Percentiles rank a stretch among this genome's conserved stretches.
These are phyloP conservation scores for Phytophthora vignae DNA, from an alignment of 352 stramenopile genomes.

Conservation along the genomic window DNA sequence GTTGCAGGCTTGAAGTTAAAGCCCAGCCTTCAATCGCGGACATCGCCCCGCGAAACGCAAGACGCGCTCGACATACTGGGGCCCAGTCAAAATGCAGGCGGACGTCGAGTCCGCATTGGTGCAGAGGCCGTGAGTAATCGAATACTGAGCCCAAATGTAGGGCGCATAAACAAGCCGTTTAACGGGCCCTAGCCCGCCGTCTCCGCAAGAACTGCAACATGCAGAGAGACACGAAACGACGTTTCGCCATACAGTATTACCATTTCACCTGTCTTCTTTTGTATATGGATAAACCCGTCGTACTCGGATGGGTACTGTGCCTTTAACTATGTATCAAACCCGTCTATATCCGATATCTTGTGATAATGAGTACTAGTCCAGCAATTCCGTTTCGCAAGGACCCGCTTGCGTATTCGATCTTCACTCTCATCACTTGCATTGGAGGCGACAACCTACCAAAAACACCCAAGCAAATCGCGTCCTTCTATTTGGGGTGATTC, in stretches of 20 bases:
- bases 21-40: background rate
- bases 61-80: slow-evolving; percentile 4
- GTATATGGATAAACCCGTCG: background rate
- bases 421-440: slow-evolving; percentile 29
- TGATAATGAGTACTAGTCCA: background rate
- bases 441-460: too few relatives aligned
- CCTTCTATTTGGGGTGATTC: too few relatives aligned
- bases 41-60: slow-evolving; percentile 29
- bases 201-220: slow-evolving; percentile 46
- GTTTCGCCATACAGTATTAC: slow-evolving; percentile 22
- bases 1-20: slow-evolving; percentile 37
- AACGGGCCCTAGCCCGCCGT: slow-evolving; percentile 2
- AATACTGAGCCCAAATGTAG: slow-evolving; percentile 24
- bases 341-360: background rate
- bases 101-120: background rate
- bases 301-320: background rate
- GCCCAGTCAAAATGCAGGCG: slow-evolving; percentile 3
- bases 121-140: slow-evolving; percentile 27
- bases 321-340: background rate
- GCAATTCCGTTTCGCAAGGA: background rate
- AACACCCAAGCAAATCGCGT: too few relatives aligned
- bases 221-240: slow-evolving; percentile 49
- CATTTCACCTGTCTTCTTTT: background rate
- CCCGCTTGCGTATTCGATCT: slow-evolving; percentile 23
- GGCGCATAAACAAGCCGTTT: slow-evolving; percentile 7